phyloP scores from a whole-genome alignment of 768 basidiomycete genomes.

The Rhodotorula kratochvilovae region DNA sequence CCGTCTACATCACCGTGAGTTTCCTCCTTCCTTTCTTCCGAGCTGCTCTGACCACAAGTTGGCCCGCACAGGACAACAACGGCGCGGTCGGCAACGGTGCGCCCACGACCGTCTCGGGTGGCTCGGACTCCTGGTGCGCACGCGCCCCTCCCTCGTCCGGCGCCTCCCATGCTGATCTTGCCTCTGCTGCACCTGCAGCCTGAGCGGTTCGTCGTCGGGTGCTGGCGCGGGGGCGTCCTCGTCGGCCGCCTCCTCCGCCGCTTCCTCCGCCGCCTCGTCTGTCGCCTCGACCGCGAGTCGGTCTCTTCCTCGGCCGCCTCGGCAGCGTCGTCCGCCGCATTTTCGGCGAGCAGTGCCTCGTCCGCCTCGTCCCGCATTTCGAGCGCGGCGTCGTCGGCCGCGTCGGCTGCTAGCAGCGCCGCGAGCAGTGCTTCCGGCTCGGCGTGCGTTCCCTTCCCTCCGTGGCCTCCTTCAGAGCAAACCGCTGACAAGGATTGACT shows the following conservation, averaged over 20 bases:
- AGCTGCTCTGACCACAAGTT: fast-evolving
- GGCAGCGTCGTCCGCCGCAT: background rate
- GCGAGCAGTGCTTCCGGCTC: background rate
- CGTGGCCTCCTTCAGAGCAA: background rate
- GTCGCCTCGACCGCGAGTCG: too few species aligned
- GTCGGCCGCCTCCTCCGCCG: background rate
- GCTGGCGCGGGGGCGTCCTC: background rate
- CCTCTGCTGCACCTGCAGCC: background rate
- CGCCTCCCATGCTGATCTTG: too few species aligned
- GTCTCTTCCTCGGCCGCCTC: background rate
- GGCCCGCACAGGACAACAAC: background rate
- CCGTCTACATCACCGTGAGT: background rate
- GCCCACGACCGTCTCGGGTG: background rate
- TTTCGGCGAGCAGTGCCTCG: background rate
- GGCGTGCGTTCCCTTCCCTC: background rate
- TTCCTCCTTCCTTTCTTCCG: too few species aligned
- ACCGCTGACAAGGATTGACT: background rate
- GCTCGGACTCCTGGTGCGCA: background rate
- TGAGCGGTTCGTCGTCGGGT: background rate
- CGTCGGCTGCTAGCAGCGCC: background rate
- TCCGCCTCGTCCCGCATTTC: background rate
- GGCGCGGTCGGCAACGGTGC: background rate
- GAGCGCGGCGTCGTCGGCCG: background rate
- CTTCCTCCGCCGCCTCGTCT: background rate
- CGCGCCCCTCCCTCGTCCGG: background rate